phyloP scores from a whole-genome alignment of 768 basidiomycete species.

The Termitomyces sp. region DNA sequence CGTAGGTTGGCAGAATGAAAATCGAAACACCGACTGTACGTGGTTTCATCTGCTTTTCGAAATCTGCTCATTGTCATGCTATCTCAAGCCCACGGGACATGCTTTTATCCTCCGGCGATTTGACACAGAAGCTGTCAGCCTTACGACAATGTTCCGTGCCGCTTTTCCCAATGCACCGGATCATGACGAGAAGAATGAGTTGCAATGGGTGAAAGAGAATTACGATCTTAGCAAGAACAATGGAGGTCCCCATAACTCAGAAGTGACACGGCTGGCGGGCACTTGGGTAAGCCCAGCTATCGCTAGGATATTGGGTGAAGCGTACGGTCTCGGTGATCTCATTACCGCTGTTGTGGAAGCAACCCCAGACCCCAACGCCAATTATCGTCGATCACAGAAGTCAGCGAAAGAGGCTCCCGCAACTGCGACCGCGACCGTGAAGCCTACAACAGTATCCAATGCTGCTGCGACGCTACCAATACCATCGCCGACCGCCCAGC shows the following conservation, averaged over 20 bases:
- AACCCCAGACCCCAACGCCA: slow-evolving; percentile 69
- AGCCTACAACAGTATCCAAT: slow-evolving; percentile 17
- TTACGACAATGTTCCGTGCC: slow-evolving; percentile 96
- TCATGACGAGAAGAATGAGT: slow-evolving; percentile 72
- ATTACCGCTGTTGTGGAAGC: slow-evolving; percentile 68
- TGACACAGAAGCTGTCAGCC: slow-evolving; percentile 88
- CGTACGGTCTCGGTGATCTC: slow-evolving; percentile 60
- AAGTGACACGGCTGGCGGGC: slow-evolving; percentile 78
- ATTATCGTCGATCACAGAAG: slow-evolving; percentile 67
- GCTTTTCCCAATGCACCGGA: slow-evolving; percentile 84
- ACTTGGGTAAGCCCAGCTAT: slow-evolving; percentile 74
- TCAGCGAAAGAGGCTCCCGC: slow-evolving; percentile 12
- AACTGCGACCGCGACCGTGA: slow-evolving; percentile 12
- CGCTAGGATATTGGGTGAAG: slow-evolving; percentile 64
- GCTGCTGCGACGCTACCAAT: slow-evolving; percentile 36
- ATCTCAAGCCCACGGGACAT: slow-evolving; percentile 64
- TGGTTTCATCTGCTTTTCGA: slow-evolving; percentile 13
- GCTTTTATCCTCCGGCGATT: slow-evolving; percentile 93
- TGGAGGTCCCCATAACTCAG: slow-evolving; percentile 55
- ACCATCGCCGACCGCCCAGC: slow-evolving; percentile 36
- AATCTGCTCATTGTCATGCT: slow-evolving; percentile 15
- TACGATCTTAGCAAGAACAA: slow-evolving; percentile 80
- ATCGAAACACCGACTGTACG: slow-evolving; percentile 76
- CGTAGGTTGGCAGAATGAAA: slow-evolving; percentile 83
- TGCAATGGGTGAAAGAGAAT: slow-evolving; percentile 78